Evolutionary conservation across 2,329 filamentous ascomycete species (phyloP), one percentile per base, ranked within the genome.

Genomic region (Aspergillus ochraceus): DNA sequence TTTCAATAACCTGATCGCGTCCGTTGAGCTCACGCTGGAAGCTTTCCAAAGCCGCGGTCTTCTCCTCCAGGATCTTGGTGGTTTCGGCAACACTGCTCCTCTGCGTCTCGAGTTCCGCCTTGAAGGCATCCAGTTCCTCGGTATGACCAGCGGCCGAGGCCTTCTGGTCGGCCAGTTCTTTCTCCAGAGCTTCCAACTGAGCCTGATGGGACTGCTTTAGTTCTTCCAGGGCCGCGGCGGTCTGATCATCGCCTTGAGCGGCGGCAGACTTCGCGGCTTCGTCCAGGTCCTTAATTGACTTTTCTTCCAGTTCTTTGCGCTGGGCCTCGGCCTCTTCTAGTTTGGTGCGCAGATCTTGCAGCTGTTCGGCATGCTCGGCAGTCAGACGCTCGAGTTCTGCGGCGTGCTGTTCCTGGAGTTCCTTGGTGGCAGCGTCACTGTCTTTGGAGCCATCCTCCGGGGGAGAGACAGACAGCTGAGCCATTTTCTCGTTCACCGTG

Each of bases 271-370:
- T 67, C 53, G 74, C 73, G 22, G 74, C 76, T 46, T 74, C 72
- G 46, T 79, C 76, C 10, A 79, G 58, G 11, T 78, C 74, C 56
- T 74, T 71, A 10, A 70, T 57, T 6, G 73, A 74, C 54, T 71
- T 74, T 39, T 74, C 71, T 57, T 76, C 74, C 26, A 77, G 56
- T 20, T 76, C 73, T 54, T 76, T 74, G 19, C 70, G 71, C 57
- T 73, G 71, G 6, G 63, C 52, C 52, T 79, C 76, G 0, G 70
- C 70, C 54, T 79, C 76, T 19, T 73, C 68, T 12, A 78, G 63
- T 36, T 74, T 72, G 2, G 54, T 55, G 51, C 72, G 71, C 57
- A 78, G 56, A 22, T 67, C 65, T 50, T 72, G 67, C 53, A 76
- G 63, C 53, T 75, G 71, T 22, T 74, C 65, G 4, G 70, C 66